Evolutionary conservation across 352 stramenopile species (phyloP).

Genomic region (Pythium biforme): DNA sequence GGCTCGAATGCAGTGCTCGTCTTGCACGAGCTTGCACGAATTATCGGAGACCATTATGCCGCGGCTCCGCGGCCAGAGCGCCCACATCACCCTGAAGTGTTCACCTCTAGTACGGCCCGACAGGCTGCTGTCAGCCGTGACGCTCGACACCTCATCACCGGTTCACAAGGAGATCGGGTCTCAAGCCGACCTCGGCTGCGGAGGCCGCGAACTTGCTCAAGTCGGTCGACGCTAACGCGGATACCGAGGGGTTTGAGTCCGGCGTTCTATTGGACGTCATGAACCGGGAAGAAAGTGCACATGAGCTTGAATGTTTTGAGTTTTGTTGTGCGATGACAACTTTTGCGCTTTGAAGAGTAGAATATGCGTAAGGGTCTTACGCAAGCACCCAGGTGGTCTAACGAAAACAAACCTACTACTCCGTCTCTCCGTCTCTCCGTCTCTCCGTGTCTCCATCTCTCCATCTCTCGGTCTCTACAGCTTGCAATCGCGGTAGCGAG

Average conservation of each 20-base stretch:
- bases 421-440: no score
- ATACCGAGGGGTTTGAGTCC: conserved; percentile 59
- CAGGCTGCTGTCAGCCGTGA: no score
- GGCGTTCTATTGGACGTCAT: not conserved
- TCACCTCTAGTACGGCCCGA: no score
- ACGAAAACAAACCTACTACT: not conserved
- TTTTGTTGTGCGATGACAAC: not conserved
- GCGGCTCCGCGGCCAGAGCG: no score
- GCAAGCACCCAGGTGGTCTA: no score
- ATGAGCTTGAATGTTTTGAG: conserved; percentile 22
- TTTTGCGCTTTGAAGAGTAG: no score
- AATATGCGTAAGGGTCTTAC: not conserved
- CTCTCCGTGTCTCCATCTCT: no score
- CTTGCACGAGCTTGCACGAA: no score
- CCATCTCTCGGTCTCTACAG: not conserved
- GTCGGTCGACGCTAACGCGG: conserved; percentile 43
- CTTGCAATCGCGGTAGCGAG: conserved; percentile 17
- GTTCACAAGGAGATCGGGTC: conserved; percentile 50
- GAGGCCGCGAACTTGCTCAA: conserved; percentile 51
- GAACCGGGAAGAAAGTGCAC: conserved; percentile 13
- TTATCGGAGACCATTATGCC: no score
- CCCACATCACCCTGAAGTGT: no score
- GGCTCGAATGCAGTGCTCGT: no score
- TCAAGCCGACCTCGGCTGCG: conserved; percentile 61
- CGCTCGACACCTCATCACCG: no score